These are phyloP conservation scores for Metschnikowia kofuensis DNA, from an alignment of 805 yeast genomes.

Conservation along the genomic window DNA sequence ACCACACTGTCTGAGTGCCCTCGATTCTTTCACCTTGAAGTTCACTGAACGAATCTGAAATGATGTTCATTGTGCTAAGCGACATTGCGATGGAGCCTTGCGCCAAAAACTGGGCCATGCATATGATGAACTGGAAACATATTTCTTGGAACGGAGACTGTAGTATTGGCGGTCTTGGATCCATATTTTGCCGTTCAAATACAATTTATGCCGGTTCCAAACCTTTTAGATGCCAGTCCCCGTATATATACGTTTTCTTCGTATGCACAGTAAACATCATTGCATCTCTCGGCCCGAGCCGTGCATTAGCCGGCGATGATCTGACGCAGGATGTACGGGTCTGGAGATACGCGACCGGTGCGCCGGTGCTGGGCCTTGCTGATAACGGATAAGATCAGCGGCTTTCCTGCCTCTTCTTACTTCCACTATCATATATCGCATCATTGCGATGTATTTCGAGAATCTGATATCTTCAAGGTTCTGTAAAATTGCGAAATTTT, in stretches of 20 bases:
- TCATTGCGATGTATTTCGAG: too few relatives aligned
- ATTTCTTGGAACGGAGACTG: conserved; percentile 13
- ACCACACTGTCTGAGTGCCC: conserved; percentile 39
- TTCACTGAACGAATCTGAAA: conserved; percentile 26
- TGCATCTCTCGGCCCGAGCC: conserved; percentile 11
- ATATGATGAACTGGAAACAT: conserved; percentile 10
- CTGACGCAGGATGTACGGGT: conserved; percentile 4
- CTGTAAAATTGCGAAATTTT: too few relatives aligned
- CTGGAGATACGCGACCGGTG: not conserved
- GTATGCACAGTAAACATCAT: conserved; percentile 5
- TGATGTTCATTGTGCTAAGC: conserved; percentile 36
- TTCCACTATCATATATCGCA: too few relatives aligned
- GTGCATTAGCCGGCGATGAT: not conserved
- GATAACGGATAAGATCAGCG: not conserved
- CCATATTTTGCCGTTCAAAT: conserved; percentile 3
- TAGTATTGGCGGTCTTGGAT: conserved; percentile 11
- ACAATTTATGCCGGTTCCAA: not conserved
- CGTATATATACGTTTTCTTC: not conserved
- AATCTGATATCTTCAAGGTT: too few relatives aligned
- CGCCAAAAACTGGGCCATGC: conserved; percentile 32
- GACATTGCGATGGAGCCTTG: conserved; percentile 40
- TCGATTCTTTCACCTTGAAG: conserved; percentile 5
- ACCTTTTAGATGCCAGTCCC: not conserved
- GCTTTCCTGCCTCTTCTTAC: too few relatives aligned
- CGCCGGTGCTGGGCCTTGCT: not conserved